Percentiles rank a stretch among this genome's conserved stretches.
These are phyloP conservation scores for Fusarium tuaranense DNA, from an alignment of 2,329 filamentous ascomycete species.

Conservation along the genomic window DNA sequence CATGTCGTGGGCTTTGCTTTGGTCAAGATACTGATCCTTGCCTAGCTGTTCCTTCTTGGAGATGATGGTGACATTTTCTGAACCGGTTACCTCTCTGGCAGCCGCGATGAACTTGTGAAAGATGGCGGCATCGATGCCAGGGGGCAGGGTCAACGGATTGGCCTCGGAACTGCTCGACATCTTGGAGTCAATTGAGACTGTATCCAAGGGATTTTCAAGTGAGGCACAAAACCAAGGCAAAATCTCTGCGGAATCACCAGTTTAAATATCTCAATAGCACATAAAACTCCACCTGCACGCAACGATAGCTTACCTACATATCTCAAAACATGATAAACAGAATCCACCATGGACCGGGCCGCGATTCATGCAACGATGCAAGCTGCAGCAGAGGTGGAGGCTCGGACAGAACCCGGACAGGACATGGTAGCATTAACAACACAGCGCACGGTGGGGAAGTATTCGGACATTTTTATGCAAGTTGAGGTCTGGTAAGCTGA, in stretches of 20 bases:
- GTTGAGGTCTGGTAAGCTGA: background rate
- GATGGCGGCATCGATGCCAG: background rate
- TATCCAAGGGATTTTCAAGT: background rate
- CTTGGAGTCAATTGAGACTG: background rate
- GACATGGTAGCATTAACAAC: background rate
- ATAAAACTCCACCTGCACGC: background rate
- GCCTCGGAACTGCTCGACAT: background rate
- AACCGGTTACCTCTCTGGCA: background rate
- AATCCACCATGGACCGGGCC: background rate
- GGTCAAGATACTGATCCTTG: slow-evolving; percentile 31
- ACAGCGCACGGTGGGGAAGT: background rate
- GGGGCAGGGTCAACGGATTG: slow-evolving; percentile 22
- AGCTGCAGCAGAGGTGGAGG: background rate
- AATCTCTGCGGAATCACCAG: background rate
- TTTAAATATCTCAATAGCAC: background rate
- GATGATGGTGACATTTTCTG: slow-evolving; percentile 26
- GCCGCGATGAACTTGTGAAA: slow-evolving; percentile 29
- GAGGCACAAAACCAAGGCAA: background rate
- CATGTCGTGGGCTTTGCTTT: slow-evolving; percentile 35
- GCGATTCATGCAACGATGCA: background rate
- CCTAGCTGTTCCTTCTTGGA: background rate
- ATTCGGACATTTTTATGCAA: background rate
- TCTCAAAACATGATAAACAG: background rate
- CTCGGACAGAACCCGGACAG: background rate
- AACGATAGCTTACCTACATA: background rate